Base-by-base conservation (phyloP, 2,329 filamentous ascomycete species). In the Cladosporium sp. region DNA sequence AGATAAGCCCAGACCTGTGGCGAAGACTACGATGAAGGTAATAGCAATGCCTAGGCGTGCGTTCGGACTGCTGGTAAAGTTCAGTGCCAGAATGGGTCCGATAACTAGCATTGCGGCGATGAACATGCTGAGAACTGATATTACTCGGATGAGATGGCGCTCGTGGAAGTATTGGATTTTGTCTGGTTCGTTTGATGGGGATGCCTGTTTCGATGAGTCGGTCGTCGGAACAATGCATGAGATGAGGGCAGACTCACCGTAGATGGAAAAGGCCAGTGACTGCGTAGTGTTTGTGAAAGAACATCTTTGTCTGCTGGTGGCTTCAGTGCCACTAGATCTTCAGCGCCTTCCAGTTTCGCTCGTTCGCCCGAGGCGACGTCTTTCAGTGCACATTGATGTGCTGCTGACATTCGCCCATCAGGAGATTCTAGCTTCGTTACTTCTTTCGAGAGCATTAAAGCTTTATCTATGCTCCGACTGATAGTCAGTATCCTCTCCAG, bases 21-120 rank as follows among this genome's bases (percentile, higher is more conserved):
- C 50, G 25, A 55, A 55, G 19, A 55, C 20, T 2, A 49, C 15
- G 22, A 53, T 53, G 43, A 48, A 55, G 13, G 47, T 32, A 7
- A 51, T 51, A 20, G 50, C 35, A 16, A 55, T 32, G 4, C 51
- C 53, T 2, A 53, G 39, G 8, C 51, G 19, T 18, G 38, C 42
- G 41, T 43, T 38, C 18, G 46, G 42, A 33, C 29, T 16, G 36
- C 13, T 43, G 7, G 50, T 38, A 15, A 50, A 48, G 36, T 53
- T 53, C 32, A 53, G 18, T 1, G 48, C 48, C 13, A 55, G n/a
- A 7, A 55, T 53, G 8, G 51, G 43, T 2, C 51, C 53, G 6
- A 50, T 33, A 6, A 55, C 38, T 12, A 55, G 47, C 13, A 46
- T 19, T 15, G 25, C 40, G 9, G 52, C 49, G 19, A 54, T 27